phyloP scores from a whole-genome alignment of 2,329 filamentous ascomycete species.

The Diaporthe nobilis region DNA sequence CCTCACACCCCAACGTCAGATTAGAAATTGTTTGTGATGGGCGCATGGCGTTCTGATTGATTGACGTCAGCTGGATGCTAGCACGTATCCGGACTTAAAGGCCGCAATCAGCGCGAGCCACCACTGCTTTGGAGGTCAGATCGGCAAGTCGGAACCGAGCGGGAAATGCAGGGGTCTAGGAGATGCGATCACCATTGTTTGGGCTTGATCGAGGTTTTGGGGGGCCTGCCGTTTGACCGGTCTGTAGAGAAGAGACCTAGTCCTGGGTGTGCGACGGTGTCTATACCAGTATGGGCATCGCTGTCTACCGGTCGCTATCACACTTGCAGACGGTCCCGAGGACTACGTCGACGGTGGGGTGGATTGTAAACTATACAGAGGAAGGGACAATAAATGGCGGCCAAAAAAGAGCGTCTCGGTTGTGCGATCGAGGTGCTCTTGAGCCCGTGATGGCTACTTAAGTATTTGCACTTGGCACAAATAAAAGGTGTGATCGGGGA shows the following conservation, averaged over 20 bases:
- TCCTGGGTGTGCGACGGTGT: neutral
- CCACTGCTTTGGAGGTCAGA: slow-evolving; percentile 7
- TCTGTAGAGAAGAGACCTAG: neutral
- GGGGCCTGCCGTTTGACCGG: slow-evolving; percentile 5
- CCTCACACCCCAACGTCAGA: slow-evolving; percentile 8
- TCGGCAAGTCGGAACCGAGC: slow-evolving; percentile 25
- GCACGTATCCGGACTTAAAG: slow-evolving; percentile 7
- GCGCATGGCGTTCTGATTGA: neutral
- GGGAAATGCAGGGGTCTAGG: neutral
- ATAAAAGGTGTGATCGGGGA: neutral
- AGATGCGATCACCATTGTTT: neutral
- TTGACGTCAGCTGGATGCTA: slow-evolving; percentile 24
- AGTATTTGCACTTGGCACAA: neutral
- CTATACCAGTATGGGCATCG: neutral
- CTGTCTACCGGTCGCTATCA: neutral
- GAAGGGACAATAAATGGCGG: neutral
- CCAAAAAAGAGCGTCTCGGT: neutral
- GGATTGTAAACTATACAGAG: neutral
- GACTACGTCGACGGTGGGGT: neutral
- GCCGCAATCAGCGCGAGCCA: neutral
- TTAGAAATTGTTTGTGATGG: slow-evolving; percentile 20
- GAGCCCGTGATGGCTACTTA: neutral
- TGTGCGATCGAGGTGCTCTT: neutral
- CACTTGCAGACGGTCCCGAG: neutral
- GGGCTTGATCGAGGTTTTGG: neutral